phyloP scores from a whole-genome alignment of 345 rosid genomes.

The Toxicodendron radicans region DNA sequence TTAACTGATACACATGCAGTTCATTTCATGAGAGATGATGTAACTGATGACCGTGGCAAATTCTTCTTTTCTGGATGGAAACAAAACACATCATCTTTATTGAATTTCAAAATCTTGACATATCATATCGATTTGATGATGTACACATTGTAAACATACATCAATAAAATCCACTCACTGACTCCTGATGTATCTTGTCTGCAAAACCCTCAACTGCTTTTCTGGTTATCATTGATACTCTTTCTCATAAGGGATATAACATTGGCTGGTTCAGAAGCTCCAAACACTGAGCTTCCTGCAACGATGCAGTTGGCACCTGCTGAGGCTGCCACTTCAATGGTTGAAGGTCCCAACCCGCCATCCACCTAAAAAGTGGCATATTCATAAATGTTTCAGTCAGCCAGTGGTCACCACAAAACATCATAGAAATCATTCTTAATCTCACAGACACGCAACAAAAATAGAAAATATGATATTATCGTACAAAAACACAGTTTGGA shows the following conservation, averaged over 20 bases:
- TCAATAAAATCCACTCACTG: neutral
- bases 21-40: neutral
- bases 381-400: neutral
- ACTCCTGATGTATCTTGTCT: slow-evolving; percentile 4
- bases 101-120: slow-evolving; percentile 10
- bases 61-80: neutral
- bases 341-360: slow-evolving; percentile 91
- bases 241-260: slow-evolving; percentile 66
- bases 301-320: slow-evolving; percentile 87
- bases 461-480: neutral
- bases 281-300: slow-evolving; percentile 90
- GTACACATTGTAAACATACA: slow-evolving; percentile 4
- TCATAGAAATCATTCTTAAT: neutral
- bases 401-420: neutral
- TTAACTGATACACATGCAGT: no score
- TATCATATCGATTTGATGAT: neutral
- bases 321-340: slow-evolving; percentile 72
- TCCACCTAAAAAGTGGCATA: slow-evolving; percentile 50
- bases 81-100: neutral
- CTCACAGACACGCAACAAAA: neutral
- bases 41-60: neutral
- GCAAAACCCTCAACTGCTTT: slow-evolving; percentile 24
- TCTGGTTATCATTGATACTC: slow-evolving; percentile 55
- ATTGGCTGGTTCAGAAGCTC: slow-evolving; percentile 76
- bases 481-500: neutral